A percentile compares a stretch with the other conserved stretches of the same genome.
Evolutionary conservation across 2,329 filamentous ascomycete species (phyloP).

Genomic region (Hypomyces rosellus): DNA sequence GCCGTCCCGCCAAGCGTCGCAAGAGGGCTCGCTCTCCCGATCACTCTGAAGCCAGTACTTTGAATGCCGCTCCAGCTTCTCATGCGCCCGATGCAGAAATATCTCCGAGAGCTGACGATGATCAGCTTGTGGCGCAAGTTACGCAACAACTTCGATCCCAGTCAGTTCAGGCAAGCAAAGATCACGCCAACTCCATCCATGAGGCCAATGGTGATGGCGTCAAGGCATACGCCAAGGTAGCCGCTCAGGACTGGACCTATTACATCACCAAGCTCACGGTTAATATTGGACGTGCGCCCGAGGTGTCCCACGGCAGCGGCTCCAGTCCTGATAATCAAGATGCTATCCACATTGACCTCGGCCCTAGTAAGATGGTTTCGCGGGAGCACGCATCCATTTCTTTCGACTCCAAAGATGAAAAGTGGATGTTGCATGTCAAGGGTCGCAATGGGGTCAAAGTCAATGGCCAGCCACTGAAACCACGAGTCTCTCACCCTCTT

Average conservation of each 20-base stretch:
- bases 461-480: constrained; percentile 65
- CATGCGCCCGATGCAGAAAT: constrained; percentile 34
- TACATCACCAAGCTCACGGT: constrained; percentile 71
- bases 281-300: constrained; percentile 67
- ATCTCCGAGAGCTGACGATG: constrained; percentile 43
- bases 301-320: constrained; percentile 33
- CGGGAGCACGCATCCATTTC: constrained; percentile 69
- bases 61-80: constrained; percentile 13
- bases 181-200: constrained; percentile 59
- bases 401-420: constrained; percentile 61
- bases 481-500: constrained; percentile 59
- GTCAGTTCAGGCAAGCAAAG: constrained; percentile 52
- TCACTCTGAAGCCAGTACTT: constrained; percentile 9
- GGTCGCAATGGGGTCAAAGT: constrained; percentile 88
- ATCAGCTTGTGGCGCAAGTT: constrained; percentile 50
- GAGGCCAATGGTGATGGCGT: constrained; percentile 56
- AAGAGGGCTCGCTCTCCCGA: constrained; percentile 41
- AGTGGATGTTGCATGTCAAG: constrained; percentile 81
- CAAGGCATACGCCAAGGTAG: constrained; percentile 75
- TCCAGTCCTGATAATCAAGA: constrained; percentile 40
- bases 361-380: constrained; percentile 75
- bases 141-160: constrained; percentile 45
- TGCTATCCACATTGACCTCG: constrained; percentile 78
- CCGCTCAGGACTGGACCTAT: constrained; percentile 77
- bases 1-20: constrained; percentile 57